phyloP scores from a whole-genome alignment of 768 basidiomycete genomes.

The Coprinopsis strossmayeri region DNA sequence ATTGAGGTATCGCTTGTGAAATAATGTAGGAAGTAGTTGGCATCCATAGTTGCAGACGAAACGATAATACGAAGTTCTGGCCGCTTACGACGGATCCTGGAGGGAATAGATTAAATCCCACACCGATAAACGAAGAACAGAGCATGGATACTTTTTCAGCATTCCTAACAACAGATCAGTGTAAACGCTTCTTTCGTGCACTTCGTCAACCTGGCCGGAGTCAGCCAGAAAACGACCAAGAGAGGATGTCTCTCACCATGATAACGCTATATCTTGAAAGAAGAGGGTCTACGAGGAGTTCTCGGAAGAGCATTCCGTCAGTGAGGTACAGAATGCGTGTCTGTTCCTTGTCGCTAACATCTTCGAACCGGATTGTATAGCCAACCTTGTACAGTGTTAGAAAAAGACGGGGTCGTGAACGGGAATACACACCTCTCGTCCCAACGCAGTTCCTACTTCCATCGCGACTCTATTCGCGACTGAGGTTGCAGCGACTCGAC shows the following conservation, averaged over 20 bases:
- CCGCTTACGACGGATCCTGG: conserved; percentile 86
- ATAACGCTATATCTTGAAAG: conserved; percentile 91
- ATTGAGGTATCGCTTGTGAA: conserved; percentile 62
- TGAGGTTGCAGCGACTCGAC: conserved; percentile 91
- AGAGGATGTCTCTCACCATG: conserved; percentile 51
- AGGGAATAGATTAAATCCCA: conserved; percentile 1
- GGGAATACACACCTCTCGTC: conserved; percentile 64
- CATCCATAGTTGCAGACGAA: conserved; percentile 96
- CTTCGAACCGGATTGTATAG: conserved; percentile 96
- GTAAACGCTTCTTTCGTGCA: conserved; percentile 93
- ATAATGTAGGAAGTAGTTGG: conserved; percentile 81
- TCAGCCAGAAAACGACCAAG: neutral
- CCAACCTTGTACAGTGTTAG: conserved; percentile 62
- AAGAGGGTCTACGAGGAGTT: conserved; percentile 86
- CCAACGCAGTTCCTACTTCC: conserved; percentile 86
- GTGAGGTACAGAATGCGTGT: conserved; percentile 96
- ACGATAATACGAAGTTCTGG: conserved; percentile 87
- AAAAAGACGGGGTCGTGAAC: neutral
- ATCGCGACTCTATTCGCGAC: conserved; percentile 86
- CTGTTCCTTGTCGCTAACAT: conserved; percentile 74
- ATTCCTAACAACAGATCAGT: conserved; percentile 90
- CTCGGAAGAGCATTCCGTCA: conserved; percentile 96
- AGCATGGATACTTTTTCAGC: conserved; percentile 74
- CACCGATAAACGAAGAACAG: neutral
- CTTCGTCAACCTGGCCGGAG: conserved; percentile 80